Percentiles rank a stretch among this genome's conserved stretches.
Conservation (phyloP, 805 yeast genomes). For the Candida dajiaensis region DNA sequence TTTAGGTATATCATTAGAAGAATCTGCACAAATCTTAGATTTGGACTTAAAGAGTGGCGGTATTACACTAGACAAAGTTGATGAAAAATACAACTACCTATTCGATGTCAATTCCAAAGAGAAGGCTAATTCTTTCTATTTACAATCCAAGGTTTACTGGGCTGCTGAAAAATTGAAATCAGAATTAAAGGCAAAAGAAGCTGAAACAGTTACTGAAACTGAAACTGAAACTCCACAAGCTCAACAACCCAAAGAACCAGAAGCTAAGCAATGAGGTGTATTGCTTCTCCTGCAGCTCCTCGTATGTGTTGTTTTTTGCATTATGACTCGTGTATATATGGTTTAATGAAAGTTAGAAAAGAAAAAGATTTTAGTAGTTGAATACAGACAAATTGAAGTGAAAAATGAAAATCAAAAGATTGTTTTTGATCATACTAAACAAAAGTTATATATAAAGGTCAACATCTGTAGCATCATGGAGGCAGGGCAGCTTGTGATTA, state of each 20-base stretch:
- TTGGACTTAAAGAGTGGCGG: conserved; percentile 50
- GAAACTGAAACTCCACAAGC: background rate
- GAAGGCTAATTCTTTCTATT: conserved; percentile 91
- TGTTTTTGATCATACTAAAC: background rate
- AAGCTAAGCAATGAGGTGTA: background rate
- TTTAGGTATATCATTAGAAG: conserved; percentile 80
- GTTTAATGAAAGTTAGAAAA: background rate
- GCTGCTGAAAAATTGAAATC: conserved; percentile 88
- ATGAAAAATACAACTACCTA: conserved; percentile 70
- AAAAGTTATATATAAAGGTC: conserved; percentile 1
- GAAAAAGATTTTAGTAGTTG: background rate
- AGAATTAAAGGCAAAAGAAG: conserved; percentile 61
- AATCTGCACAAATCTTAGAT: conserved; percentile 86
- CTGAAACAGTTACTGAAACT: conserved; percentile 21
- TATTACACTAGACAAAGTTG: conserved; percentile 53
- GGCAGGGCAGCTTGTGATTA: conserved; percentile 20
- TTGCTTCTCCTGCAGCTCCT: no score
- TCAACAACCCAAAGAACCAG: background rate
- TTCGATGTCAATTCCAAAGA: conserved; percentile 89
- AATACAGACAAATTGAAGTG: no score
- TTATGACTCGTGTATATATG: background rate
- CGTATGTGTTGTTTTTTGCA: background rate
- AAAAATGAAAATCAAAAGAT: background rate
- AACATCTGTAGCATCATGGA: conserved; percentile 23
- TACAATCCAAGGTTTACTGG: conserved; percentile 88